These are phyloP conservation scores for Candida parachauliodes DNA, from an alignment of 805 yeast species.

Conservation along the genomic window DNA sequence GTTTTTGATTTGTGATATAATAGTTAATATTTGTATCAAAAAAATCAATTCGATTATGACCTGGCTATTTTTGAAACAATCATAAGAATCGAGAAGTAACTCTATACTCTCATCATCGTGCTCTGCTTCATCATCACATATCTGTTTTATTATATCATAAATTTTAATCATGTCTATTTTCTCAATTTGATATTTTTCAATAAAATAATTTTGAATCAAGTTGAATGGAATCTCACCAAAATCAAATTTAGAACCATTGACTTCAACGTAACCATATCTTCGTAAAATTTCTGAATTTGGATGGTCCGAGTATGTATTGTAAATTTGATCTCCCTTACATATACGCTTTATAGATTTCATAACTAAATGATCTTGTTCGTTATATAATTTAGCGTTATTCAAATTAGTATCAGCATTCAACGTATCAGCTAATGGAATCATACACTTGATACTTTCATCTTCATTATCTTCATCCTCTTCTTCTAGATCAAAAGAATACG, in stretches of 20 bases:
- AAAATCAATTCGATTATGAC: constrained; percentile 56
- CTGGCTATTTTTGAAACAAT: constrained; percentile 56
- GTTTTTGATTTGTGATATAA: constrained; percentile 18
- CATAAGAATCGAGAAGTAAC: constrained; percentile 51
- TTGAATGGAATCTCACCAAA: constrained; percentile 68
- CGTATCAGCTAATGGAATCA: constrained; percentile 93
- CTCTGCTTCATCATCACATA: constrained; percentile 26
- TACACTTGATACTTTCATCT: constrained; percentile 50
- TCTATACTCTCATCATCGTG: constrained; percentile 40
- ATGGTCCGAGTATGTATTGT: constrained; percentile 84
- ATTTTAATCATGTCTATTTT: constrained; percentile 31
- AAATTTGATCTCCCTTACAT: constrained; percentile 66
- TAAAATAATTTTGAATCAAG: constrained; percentile 37
- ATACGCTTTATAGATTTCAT: constrained; percentile 71
- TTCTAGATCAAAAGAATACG: constrained; percentile 87
- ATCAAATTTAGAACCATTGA: constrained; percentile 67
- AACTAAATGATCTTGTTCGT: constrained; percentile 47
- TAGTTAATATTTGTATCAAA: constrained; percentile 50
- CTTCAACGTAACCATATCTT: constrained; percentile 88
- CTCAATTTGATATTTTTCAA: constrained; percentile 16
- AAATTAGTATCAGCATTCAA: constrained; percentile 78
- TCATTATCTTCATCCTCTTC: constrained; percentile 24
- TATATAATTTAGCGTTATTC: constrained; percentile 70
- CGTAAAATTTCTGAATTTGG: constrained; percentile 89
- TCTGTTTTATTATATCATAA: constrained; percentile 23